Evolutionary conservation across 208 protist genomes (phyloP).

Genomic region (Naegleria lovaniensis): DNA sequence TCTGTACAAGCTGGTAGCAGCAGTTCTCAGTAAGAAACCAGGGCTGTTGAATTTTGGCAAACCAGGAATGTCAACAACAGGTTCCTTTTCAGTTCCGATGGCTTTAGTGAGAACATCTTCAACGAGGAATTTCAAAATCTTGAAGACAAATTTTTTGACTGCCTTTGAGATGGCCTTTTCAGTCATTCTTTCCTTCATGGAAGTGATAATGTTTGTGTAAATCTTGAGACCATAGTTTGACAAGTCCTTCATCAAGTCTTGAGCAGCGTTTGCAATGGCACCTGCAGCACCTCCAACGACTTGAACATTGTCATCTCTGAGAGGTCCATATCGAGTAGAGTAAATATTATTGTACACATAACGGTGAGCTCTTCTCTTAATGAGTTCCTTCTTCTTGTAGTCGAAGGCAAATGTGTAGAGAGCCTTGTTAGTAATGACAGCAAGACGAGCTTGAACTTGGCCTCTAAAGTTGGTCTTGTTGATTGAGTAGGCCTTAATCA

Average conservation of each 20-base stretch:
- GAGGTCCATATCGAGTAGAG: background rate
- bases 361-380: background rate
- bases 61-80: background rate
- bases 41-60: background rate
- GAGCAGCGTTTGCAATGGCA: background rate
- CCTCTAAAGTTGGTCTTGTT: background rate
- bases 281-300: background rate
- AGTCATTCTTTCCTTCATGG: background rate
- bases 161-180: background rate
- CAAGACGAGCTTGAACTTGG: background rate
- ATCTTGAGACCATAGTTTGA: background rate
- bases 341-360: background rate
- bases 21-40: background rate
- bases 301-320: background rate
- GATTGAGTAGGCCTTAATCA: background rate
- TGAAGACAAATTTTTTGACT: background rate
- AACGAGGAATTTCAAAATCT: background rate
- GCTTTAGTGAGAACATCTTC: background rate
- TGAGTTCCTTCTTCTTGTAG: background rate
- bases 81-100: background rate
- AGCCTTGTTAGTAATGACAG: background rate
- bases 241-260: background rate
- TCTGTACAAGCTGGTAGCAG: background rate
- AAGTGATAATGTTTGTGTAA: background rate
- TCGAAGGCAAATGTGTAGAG: background rate